phyloP scores from a whole-genome alignment of 2,329 filamentous ascomycete species.

The Clathrospora elynae region DNA sequence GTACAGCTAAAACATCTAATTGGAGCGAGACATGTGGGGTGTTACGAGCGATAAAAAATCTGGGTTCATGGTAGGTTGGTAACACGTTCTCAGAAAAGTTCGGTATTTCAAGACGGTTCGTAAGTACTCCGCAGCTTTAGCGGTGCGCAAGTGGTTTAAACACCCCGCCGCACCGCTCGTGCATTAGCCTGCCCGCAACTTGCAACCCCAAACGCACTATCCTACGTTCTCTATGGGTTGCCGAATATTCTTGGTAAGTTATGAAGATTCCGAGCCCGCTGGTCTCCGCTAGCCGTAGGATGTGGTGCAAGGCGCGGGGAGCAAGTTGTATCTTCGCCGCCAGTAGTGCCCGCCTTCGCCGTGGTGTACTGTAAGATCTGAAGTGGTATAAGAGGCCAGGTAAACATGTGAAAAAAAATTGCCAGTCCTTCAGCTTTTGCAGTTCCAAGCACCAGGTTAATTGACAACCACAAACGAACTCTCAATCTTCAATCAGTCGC shows the following conservation, averaged over 20 bases:
- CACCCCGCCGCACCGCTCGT: slow-evolving; percentile 21
- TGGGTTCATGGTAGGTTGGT: background rate
- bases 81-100: background rate
- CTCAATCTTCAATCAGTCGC: background rate
- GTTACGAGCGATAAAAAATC: too few species aligned
- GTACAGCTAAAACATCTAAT: too few species aligned
- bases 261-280: slow-evolving; percentile 9
- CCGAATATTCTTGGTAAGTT: too few species aligned
- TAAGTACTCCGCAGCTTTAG: too few species aligned
- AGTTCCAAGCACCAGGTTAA: background rate
- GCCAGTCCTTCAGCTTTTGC: background rate
- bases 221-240: too few species aligned
- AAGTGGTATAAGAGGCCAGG: background rate
- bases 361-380: background rate
- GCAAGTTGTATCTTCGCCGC: background rate
- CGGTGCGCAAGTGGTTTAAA: slow-evolving; percentile 17
- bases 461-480: background rate
- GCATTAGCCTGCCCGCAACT: slow-evolving; percentile 26
- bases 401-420: background rate
- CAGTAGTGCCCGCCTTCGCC: background rate
- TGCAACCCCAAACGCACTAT: background rate
- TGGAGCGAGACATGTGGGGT: too few species aligned
- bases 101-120: background rate
- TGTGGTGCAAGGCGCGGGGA: too few species aligned
- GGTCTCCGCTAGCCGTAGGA: slow-evolving; percentile 5